Base-by-base conservation (phyloP, 441 rosid species). In the Euphorbia schlechtendalii region DNA sequence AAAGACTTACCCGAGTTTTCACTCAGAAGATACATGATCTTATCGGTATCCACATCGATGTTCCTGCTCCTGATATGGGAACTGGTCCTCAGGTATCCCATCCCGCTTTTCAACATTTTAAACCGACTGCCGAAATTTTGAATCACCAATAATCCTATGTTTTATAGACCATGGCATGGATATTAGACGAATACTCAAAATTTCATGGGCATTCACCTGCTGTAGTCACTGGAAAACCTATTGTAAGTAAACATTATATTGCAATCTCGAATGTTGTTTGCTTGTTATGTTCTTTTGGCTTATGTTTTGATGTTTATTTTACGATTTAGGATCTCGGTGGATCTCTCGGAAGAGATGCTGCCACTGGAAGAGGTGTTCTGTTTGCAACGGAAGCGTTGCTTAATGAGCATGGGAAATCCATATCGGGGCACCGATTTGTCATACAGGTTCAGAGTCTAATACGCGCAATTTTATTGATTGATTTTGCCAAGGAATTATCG, bases 61-160 rank as follows among this genome's bases (percentile, higher is more conserved):
- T 95, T 56, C 99, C 99, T 43, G 99, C 99, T 59, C 99, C 99
- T 14, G 97, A 95, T 66, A 95, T 95, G 98, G 98, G 99, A 34
- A 95, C 99, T 20, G 90, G 88, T 75, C 87, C 98, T 13, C 99
- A 88, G 92, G 95, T 88, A 41, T 14, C 13, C 32, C n/a, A 48
- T 10, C 17, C 49, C 34, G 6, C 34, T 2, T 32, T 32, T 32
- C 34, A 32, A n/a, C n/a, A n/a, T n/a, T n/a, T n/a, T n/a, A n/a
- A n/a, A n/a, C n/a, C n/a, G n/a, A n/a, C n/a, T n/a, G n/a, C n/a
- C n/a, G n/a, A n/a, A n/a, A n/a, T n/a, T n/a, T n/a, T n/a, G n/a
- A n/a, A n/a, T n/a, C n/a, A n/a, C n/a, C n/a, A n/a, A n/a, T n/a
- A n/a, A n/a, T n/a, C n/a, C n/a, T 58, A 18, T 38, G 32, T 25